These are phyloP conservation scores for Hirsutella minnesotensis DNA, from an alignment of 2,329 filamentous ascomycete species.

Conservation along the genomic window DNA sequence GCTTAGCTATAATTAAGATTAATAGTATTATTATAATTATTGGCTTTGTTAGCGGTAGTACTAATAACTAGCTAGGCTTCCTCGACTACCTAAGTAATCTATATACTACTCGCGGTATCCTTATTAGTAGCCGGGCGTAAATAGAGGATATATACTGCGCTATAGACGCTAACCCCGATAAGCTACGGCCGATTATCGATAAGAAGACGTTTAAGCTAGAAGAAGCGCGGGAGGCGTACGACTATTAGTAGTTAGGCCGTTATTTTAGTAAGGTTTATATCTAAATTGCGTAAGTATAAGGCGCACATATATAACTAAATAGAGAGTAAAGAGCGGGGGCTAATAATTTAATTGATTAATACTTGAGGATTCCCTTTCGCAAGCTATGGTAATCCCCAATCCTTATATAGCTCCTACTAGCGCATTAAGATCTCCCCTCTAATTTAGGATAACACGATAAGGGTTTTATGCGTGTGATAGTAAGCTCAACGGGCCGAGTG, in stretches of 20 bases:
- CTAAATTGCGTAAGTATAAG: slow-evolving; percentile 14
- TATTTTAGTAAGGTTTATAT: slow-evolving; percentile 28
- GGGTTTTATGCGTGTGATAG: too few species aligned
- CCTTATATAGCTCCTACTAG: too few species aligned
- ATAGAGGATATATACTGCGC: slow-evolving; percentile 40
- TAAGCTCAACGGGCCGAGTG: too few species aligned
- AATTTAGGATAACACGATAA: too few species aligned
- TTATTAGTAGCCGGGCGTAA: slow-evolving; percentile 32
- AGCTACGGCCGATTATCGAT: slow-evolving; percentile 34
- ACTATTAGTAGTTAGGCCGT: slow-evolving; percentile 24
- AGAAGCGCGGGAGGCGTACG: slow-evolving; percentile 29
- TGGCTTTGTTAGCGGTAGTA: slow-evolving; percentile 20
- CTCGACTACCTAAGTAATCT: slow-evolving; percentile 17
- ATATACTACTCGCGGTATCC: slow-evolving; percentile 32
- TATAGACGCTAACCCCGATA: slow-evolving; percentile 32
- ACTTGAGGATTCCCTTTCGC: too few species aligned
- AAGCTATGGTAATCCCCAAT: too few species aligned
- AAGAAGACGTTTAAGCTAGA: slow-evolving; percentile 31
- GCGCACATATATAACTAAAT: too few species aligned
- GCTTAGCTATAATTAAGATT: slow-evolving; percentile 29
- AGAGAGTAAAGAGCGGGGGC: too few species aligned
- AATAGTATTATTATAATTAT: slow-evolving; percentile 32
- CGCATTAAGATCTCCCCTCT: too few species aligned
- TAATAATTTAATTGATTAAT: too few species aligned
- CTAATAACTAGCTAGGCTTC: slow-evolving; percentile 18